Percentiles rank a stretch among this genome's conserved stretches.
phyloP scores from a whole-genome alignment of 352 stramenopile species.

The Pythium aphanidermatum region DNA sequence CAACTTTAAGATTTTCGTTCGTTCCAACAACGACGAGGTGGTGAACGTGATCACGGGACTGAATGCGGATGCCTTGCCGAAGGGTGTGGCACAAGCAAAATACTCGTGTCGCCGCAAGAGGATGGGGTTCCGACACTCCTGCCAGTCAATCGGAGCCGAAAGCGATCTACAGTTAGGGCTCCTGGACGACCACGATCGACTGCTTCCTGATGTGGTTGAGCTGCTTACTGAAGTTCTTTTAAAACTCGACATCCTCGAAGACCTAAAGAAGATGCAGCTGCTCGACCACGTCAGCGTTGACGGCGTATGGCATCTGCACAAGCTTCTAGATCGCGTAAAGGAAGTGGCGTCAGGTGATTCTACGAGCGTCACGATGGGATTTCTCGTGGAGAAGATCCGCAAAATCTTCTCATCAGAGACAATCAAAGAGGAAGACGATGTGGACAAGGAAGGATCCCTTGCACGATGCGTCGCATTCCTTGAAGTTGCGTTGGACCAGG shows the following conservation, averaged over 20 bases:
- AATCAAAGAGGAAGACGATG: slow-evolving; percentile 26
- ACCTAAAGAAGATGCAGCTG: slow-evolving; percentile 80
- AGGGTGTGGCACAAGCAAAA: slow-evolving; percentile 51
- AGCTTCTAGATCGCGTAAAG: slow-evolving; percentile 39
- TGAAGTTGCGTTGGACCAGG: slow-evolving; percentile 30
- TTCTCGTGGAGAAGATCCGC: slow-evolving; percentile 19
- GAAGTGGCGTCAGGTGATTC: background rate
- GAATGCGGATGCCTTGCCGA: slow-evolving; percentile 59
- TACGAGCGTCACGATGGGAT: slow-evolving; percentile 9
- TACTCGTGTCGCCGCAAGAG: slow-evolving; percentile 68
- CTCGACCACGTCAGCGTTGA: slow-evolving; percentile 80
- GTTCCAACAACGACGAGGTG: slow-evolving; percentile 67
- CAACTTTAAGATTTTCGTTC: slow-evolving; percentile 87
- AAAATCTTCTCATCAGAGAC: slow-evolving; percentile 1
- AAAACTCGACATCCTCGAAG: slow-evolving; percentile 63
- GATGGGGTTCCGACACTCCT: slow-evolving; percentile 71
- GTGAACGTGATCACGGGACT: slow-evolving; percentile 75
- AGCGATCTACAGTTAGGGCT: slow-evolving; percentile 26
- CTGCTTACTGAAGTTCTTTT: slow-evolving; percentile 72
- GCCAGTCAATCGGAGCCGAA: slow-evolving; percentile 61
- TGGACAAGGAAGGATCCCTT: slow-evolving; percentile 36
- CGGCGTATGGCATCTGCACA: slow-evolving; percentile 59
- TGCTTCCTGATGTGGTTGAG: slow-evolving; percentile 66
- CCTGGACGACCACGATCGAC: slow-evolving; percentile 15
- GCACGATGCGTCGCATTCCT: slow-evolving; percentile 45